Conservation (phyloP, 495 filamentous ascomycete genomes). For the Neurospora africana region DNA sequence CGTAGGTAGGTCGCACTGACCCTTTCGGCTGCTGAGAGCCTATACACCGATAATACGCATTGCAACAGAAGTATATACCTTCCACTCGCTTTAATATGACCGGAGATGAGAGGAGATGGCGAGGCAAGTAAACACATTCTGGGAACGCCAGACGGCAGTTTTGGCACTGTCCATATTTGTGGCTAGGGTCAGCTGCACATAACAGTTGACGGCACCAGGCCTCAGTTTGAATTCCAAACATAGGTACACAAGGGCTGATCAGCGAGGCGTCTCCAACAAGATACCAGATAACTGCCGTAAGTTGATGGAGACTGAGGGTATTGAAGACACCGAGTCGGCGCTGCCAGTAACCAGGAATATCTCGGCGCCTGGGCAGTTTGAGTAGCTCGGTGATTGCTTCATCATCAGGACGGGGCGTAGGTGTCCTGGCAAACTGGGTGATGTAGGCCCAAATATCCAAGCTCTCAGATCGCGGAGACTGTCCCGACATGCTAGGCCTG, state of each 20-base stretch:
- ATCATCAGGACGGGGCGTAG: not conserved
- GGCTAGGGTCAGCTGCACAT: not conserved
- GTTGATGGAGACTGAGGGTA: not conserved
- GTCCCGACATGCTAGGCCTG: not conserved
- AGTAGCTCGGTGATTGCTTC: not conserved
- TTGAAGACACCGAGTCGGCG: not conserved
- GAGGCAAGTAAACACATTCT: not conserved
- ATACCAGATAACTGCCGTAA: not conserved
- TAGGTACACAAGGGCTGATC: not conserved
- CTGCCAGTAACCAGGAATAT: fast-evolving
- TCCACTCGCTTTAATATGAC: not conserved
- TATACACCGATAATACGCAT: not conserved
- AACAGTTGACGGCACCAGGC: not conserved
- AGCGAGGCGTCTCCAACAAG: not conserved
- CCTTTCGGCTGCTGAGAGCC: not conserved
- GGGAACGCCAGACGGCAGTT: not conserved
- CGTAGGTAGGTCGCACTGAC: not conserved
- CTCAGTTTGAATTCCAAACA: not conserved
- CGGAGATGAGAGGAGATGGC: not conserved
- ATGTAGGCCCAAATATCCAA: not conserved
- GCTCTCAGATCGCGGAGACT: not conserved
- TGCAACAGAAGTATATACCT: not conserved
- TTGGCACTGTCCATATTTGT: not conserved
- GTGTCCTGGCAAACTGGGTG: not conserved
- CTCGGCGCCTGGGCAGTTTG: not conserved